These are phyloP conservation scores for Hyphopichia fennica DNA, from an alignment of 1,139 yeast species.

Conservation along the genomic window DNA sequence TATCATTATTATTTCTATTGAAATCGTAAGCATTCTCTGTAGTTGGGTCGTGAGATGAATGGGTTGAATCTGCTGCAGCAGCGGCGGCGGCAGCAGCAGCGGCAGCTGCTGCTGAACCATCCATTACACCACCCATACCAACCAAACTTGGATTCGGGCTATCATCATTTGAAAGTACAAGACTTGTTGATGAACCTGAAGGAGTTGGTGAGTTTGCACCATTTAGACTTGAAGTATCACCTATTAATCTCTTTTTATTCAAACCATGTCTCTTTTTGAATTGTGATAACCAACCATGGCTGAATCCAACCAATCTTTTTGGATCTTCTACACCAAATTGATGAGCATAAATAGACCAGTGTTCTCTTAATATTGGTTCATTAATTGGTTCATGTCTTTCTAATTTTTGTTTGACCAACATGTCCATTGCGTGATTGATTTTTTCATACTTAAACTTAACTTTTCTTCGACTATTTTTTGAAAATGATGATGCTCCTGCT, in stretches of 20 bases:
- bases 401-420: conserved; percentile 45
- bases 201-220: conserved; percentile 2
- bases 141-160: conserved; percentile 1
- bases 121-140: not conserved
- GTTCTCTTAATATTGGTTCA: conserved; percentile 55
- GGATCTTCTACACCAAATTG: conserved; percentile 62
- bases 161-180: not conserved
- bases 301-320: conserved; percentile 51
- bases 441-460: conserved; percentile 55
- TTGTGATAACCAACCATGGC: conserved; percentile 64
- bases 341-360: conserved; percentile 57
- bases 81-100: not conserved
- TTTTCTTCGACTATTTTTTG: conserved; percentile 46
- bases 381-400: conserved; percentile 48
- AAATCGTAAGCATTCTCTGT: conserved; percentile 8
- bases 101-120: too few relatives aligned
- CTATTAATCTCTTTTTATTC: conserved; percentile 37
- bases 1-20: not conserved
- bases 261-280: conserved; percentile 61
- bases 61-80: not conserved
- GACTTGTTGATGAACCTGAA: not conserved
- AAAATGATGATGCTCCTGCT: conserved; percentile 33
- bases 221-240: conserved; percentile 6
- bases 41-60: not conserved
- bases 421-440: conserved; percentile 59